Evolutionary conservation across 805 yeast genomes (phyloP).

Genomic region (Hanseniaspora meyeri): DNA sequence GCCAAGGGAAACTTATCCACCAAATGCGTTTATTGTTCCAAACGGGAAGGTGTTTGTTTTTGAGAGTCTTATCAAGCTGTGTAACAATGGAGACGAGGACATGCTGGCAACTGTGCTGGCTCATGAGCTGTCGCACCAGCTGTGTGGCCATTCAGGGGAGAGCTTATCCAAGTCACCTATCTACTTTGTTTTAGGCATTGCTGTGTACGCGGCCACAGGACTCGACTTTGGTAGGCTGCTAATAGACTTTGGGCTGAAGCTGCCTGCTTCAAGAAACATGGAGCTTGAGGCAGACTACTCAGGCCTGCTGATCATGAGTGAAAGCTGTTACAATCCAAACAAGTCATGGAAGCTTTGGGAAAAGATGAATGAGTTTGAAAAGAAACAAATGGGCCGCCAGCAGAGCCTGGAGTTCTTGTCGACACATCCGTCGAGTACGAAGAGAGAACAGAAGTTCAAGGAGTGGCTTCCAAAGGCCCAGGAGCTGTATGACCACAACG

Average conservation of each 20-base stretch:
- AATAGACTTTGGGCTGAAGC: slow-evolving; percentile 43
- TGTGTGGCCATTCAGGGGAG: slow-evolving; percentile 86
- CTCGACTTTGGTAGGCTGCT: slow-evolving; percentile 43
- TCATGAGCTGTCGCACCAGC: slow-evolving; percentile 88
- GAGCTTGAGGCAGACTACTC: slow-evolving; percentile 94
- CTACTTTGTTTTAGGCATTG: slow-evolving; percentile 41
- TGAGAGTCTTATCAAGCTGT: slow-evolving; percentile 61
- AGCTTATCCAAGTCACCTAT: slow-evolving; percentile 67
- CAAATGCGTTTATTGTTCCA: slow-evolving; percentile 93
- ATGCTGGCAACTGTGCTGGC: slow-evolving; percentile 91
- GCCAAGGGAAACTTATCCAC: slow-evolving; percentile 41
- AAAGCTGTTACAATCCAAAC: slow-evolving; percentile 72
- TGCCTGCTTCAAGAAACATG: slow-evolving; percentile 87
- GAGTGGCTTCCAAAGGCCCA: slow-evolving; percentile 51
- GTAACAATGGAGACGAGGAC: slow-evolving; percentile 54
- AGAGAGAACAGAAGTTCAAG: slow-evolving; percentile 55
- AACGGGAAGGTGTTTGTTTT: slow-evolving; percentile 93
- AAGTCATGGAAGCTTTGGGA: slow-evolving; percentile 72
- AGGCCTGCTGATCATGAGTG: slow-evolving; percentile 82
- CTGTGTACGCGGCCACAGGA: slow-evolving; percentile 53
- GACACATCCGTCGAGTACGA: slow-evolving; percentile 80
- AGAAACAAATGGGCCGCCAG: slow-evolving; percentile 18
- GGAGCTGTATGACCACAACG: slow-evolving; percentile 23
- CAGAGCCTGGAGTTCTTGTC: slow-evolving; percentile 51
- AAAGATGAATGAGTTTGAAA: slow-evolving; percentile 53